Percentiles rank a stretch among this genome's conserved stretches.
These are phyloP conservation scores for Cytospora paraplurivora DNA, from an alignment of 2,329 filamentous ascomycete species.

Conservation along the genomic window DNA sequence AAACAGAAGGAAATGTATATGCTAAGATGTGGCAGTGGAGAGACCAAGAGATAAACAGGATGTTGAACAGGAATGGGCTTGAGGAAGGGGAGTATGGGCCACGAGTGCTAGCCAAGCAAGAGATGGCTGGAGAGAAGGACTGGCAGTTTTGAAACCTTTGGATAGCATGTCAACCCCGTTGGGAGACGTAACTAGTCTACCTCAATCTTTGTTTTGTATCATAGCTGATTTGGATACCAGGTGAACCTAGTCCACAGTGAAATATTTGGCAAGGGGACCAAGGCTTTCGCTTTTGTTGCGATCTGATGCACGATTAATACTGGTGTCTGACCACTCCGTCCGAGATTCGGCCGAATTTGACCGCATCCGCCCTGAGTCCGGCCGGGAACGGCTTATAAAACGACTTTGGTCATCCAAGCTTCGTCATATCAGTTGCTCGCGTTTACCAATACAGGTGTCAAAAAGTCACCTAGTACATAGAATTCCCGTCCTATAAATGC, in stretches of 20 bases:
- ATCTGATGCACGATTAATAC: not conserved
- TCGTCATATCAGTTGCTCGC: not conserved
- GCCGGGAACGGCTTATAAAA: not conserved
- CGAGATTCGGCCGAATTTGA: not conserved
- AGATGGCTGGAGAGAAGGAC: constrained; percentile 34
- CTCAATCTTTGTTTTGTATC: too few relatives aligned
- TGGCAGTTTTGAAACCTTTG: constrained; percentile 24
- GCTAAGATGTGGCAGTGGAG: constrained; percentile 37
- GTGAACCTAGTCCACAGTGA: too few relatives aligned
- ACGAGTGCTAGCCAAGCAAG: constrained; percentile 35
- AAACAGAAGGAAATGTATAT: constrained; percentile 33
- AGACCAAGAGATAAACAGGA: constrained; percentile 6
- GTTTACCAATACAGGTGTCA: too few relatives aligned
- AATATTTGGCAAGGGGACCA: too few relatives aligned
- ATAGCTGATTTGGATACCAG: too few relatives aligned
- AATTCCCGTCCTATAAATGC: not conserved
- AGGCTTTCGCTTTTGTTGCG: not conserved
- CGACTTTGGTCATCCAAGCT: not conserved
- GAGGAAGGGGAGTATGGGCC: constrained; percentile 37
- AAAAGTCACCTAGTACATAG: too few relatives aligned
- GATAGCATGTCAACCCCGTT: too few relatives aligned
- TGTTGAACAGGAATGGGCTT: constrained; percentile 32
- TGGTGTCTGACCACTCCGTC: too few relatives aligned
- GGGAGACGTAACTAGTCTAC: too few relatives aligned
- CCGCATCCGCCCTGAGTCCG: not conserved